Base-by-base conservation (phyloP, 805 yeast genomes). In the Groenewaldozyma salmanticensis region DNA sequence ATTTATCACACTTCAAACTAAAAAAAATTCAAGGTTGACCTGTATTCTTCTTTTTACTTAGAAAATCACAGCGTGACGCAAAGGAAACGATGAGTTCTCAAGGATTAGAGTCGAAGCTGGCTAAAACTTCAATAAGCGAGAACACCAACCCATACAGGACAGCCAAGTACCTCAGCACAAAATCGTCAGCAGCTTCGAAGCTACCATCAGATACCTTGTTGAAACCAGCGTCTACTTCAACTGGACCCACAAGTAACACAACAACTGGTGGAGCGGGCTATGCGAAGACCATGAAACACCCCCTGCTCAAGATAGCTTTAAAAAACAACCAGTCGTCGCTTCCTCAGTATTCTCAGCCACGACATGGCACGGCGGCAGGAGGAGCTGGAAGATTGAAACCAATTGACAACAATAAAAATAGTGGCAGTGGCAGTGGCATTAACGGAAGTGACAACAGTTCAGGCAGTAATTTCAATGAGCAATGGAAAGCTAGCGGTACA, bases 261-360 rank as follows among this genome's bases (percentile, higher is more conserved):
- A 24, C 29, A 9, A 9, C 29, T 9, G 29, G 29, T 24, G 11
- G 29, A 13, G 11, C 29, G 7, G 7, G 11, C 13, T 13, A 24
- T 9, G 7, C 29, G 11, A 24, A 24, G 13, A 7, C 7, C 11
- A 9, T 24, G 13, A 33, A 53, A 27, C 52, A 51, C 19, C 55
- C 55, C 2, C 43, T 51, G 21, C 39, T 50, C n/a, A 51, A 48
- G 31, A 35, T 50, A 4, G 49, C 53, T 5, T 40, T 47, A 17
- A 52, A 48, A 36, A 47, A 45, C 47, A 40, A 22, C 20, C 47
- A 33, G n/a, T n/a, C n/a, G n/a, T n/a, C n/a, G n/a, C n/a, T 9
- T 22, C 13, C 42, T 7, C 43, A 34, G 31, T 34, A 40, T 13
- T 27, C 19, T n/a, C 21, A 36, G 16, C 40, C 21, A 31, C 27